Base-by-base conservation (phyloP, 345 rosid species). In the Iberis pinnata region DNA sequence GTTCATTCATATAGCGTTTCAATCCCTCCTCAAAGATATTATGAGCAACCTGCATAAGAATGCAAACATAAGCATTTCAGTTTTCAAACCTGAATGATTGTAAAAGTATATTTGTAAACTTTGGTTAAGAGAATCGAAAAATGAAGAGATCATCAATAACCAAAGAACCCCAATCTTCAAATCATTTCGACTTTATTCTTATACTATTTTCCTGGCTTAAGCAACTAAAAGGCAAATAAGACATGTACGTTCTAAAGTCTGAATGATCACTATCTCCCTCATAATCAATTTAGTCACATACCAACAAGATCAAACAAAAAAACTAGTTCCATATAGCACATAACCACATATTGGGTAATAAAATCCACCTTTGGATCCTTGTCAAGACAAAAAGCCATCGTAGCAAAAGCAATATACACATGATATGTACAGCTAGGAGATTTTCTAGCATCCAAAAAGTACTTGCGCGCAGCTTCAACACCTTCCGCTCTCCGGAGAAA, bases 391-490 rank as follows among this genome's bases (percentile, higher is more conserved):
- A 84, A 83, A 15, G 83, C 95, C 86, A 90, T 80, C 57, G 71
- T 76, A 17, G 95, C 96, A 74, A 82, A 87, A 24, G 98, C 96
- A 61, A 90, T 88, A 64, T 78, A 90, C 57, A 90, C 89, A 70
- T 90, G 98, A 64, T 84, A 82, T 14, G 95, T 74, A 69, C 85
- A 90, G 67, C 69, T 72, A 24, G 89, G 88, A 58, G 89, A 87
- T 71, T 90, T 88, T 58, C 79, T 80, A 51, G 88, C 83, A 51
- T 87, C 98, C 51, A 87, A 61, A 63, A 90, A 90, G 69, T 87
- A 87, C 78, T 90, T 90, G 53, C 95, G 95, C 59, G 96, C 95
- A 62, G 89, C 84, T 78, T 90, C 96, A 64, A 82, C 81, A 49
- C 98, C 98, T 72, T 90, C 96, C 22, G 75, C 84, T 64, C 96